Conservation (phyloP, 306 rosid genomes). For the Comarum palustre region DNA sequence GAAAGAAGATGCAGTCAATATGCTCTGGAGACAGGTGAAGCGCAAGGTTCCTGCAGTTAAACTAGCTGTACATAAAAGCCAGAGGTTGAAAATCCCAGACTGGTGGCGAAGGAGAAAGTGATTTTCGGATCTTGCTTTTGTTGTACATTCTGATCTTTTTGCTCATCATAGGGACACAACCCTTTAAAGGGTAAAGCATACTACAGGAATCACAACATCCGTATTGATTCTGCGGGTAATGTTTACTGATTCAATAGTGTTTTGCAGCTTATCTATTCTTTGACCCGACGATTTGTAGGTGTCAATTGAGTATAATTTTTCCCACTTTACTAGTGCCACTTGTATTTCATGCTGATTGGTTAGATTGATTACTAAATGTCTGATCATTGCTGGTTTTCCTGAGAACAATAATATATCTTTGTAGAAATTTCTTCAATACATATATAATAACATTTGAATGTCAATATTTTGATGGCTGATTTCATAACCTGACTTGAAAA, state of each 20-base stretch:
- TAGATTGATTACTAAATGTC: neutral
- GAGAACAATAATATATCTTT: too few species aligned
- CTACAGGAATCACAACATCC: conserved; percentile 16
- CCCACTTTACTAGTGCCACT: neutral
- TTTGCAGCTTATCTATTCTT: conserved; percentile 12
- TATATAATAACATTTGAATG: too few species aligned
- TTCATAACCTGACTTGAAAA: too few species aligned
- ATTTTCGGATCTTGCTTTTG: conserved; percentile 20
- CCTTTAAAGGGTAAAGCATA: conserved; percentile 31
- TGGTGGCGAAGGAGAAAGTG: conserved; percentile 75
- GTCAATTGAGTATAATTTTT: neutral
- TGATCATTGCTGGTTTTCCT: neutral
- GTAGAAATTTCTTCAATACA: too few species aligned
- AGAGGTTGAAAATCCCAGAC: conserved; percentile 81
- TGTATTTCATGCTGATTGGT: neutral
- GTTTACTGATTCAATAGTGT: conserved; percentile 21
- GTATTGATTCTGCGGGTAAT: conserved; percentile 18
- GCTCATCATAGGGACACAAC: conserved; percentile 23
- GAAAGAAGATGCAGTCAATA: conserved; percentile 79
- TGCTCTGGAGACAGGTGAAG: conserved; percentile 94
- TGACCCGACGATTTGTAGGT: neutral
- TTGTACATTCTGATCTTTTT: conserved; percentile 48
- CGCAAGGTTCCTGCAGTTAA: conserved; percentile 77
- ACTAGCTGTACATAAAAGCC: conserved; percentile 66
- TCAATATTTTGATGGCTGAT: too few species aligned